These are phyloP conservation scores for Eimeria sp. DNA, from an alignment of 169 alveolate genomes.

Conservation along the genomic window DNA sequence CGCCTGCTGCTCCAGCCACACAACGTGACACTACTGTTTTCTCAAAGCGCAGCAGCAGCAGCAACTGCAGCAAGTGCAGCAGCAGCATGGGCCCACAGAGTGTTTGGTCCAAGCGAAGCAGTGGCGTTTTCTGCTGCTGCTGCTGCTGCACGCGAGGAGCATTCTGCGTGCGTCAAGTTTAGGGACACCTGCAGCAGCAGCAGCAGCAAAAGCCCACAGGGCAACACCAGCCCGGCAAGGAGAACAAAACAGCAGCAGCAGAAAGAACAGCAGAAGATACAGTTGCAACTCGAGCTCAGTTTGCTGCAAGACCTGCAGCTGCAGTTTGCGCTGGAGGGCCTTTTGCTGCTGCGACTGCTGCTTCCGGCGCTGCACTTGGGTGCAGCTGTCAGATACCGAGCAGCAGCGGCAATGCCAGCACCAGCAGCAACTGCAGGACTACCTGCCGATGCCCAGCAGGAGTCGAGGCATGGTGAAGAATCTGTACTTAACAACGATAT, in stretches of 20 bases:
- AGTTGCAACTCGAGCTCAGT: conserved; percentile 48
- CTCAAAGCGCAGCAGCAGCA: conserved; percentile 45
- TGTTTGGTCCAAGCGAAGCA: not conserved
- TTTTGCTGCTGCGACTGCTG: conserved; percentile 76
- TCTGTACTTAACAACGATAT: not conserved
- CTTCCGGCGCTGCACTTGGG: conserved; percentile 69
- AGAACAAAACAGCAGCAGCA: conserved; percentile 24
- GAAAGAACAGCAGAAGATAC: not conserved
- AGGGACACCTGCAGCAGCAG: conserved; percentile 32
- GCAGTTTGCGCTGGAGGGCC: conserved; percentile 18
- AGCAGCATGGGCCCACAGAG: conserved; percentile 57
- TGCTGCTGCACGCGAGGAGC: not conserved
- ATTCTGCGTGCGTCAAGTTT: not conserved
- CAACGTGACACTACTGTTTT: not conserved
- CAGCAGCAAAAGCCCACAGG: not conserved
- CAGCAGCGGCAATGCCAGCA: conserved; percentile 69
- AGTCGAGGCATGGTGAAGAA: not conserved
- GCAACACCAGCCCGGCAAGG: not conserved
- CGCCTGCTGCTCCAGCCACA: conserved; percentile 67
- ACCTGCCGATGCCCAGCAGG: not conserved
- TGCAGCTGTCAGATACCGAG: conserved; percentile 11
- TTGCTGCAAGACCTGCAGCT: conserved; percentile 40
- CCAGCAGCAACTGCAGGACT: conserved; percentile 14
- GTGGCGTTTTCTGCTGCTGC: conserved; percentile 44
- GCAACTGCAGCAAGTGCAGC: conserved; percentile 68